Conservation (phyloP, 306 rosid genomes). For the Styphnolobium japonicum region DNA sequence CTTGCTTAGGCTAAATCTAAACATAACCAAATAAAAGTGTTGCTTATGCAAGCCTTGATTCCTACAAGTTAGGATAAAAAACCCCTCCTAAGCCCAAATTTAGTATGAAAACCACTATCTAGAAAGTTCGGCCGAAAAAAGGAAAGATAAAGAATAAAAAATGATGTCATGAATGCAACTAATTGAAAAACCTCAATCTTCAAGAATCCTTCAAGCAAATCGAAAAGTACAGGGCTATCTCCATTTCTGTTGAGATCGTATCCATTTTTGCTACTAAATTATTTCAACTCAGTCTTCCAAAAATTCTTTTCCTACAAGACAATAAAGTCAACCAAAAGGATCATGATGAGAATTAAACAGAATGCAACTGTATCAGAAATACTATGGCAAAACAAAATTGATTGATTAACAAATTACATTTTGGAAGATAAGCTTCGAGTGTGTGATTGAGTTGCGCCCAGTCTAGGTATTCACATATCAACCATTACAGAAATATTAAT, state of each 20-base stretch:
- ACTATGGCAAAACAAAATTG: not conserved
- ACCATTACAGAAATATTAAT: no score
- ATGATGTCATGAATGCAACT: not conserved
- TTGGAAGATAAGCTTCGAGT: slow-evolving; percentile 86
- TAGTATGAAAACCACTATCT: not conserved
- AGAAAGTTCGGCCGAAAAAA: not conserved
- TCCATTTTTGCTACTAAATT: slow-evolving; percentile 90
- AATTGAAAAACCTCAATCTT: slow-evolving; percentile 82
- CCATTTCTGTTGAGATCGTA: slow-evolving; percentile 91
- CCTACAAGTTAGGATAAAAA: not conserved
- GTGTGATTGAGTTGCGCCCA: slow-evolving; percentile 98
- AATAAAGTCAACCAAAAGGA: not conserved
- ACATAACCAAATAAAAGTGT: not conserved
- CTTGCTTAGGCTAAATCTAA: not conserved
- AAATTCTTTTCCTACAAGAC: slow-evolving; percentile 77
- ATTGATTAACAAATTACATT: slow-evolving; percentile 88
- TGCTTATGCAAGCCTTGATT: not conserved
- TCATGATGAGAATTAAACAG: not conserved
- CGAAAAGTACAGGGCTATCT: slow-evolving; percentile 94
- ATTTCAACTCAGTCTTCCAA: slow-evolving; percentile 94
- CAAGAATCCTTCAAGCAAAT: slow-evolving; percentile 97
- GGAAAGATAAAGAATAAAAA: not conserved
- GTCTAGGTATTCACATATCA: slow-evolving; percentile 90
- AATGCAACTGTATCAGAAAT: not conserved
- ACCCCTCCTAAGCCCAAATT: not conserved